phyloP scores from a whole-genome alignment of 2,329 filamentous ascomycete species.

The Diaporthe sp. region DNA sequence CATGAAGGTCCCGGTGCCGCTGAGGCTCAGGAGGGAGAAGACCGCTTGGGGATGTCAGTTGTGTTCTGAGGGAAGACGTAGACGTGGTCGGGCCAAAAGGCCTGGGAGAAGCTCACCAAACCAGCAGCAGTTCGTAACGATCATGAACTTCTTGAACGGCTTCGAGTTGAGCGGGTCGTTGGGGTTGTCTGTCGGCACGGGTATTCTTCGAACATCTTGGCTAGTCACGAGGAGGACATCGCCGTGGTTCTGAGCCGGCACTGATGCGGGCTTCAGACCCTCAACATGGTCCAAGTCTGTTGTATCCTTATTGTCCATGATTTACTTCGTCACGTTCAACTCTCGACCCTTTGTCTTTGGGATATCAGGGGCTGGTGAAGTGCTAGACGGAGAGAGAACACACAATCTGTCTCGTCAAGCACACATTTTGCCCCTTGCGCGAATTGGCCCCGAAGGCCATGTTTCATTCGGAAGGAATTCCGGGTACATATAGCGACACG shows the following conservation, averaged over 20 bases:
- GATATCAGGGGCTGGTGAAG: too few species aligned
- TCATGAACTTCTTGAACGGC: background rate
- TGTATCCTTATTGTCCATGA: background rate
- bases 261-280: background rate
- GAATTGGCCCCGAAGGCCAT: background rate
- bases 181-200: slow-evolving; percentile 5
- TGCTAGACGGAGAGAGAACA: background rate
- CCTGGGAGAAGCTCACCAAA: background rate
- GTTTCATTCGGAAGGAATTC: background rate
- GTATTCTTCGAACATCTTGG: slow-evolving; percentile 4
- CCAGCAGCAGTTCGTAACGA: slow-evolving; percentile 7
- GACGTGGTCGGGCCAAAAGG: slow-evolving; percentile 22
- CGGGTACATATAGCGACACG: background rate
- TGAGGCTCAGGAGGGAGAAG: slow-evolving; percentile 12
- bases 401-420: background rate
- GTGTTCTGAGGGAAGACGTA: fast-evolving
- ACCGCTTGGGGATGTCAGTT: background rate
- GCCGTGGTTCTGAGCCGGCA: background rate
- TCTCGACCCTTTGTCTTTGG: background rate
- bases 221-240: slow-evolving; percentile 11
- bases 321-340: background rate
- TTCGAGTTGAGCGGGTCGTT: slow-evolving; percentile 1
- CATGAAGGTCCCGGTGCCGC: slow-evolving; percentile 7
- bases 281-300: background rate
- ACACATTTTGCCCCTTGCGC: background rate